These are phyloP conservation scores for Phytopythium mirpurense DNA, from an alignment of 352 stramenopile species.

Conservation along the genomic window DNA sequence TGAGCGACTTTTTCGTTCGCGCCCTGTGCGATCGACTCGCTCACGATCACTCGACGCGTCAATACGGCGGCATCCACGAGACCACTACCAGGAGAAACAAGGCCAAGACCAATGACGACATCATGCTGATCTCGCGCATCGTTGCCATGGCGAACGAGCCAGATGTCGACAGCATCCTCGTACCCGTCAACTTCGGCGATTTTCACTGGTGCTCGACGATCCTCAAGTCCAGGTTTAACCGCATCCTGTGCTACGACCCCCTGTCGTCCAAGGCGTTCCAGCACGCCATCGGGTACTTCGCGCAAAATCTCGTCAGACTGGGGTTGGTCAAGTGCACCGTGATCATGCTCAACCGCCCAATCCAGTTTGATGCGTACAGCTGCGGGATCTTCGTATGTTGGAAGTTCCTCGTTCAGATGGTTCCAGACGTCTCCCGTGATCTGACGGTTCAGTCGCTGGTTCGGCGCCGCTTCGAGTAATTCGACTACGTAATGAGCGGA, in stretches of 20 bases:
- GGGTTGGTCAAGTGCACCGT: not conserved
- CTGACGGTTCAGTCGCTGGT: too few relatives aligned
- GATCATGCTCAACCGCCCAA: conserved; percentile 9
- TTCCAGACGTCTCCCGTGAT: too few relatives aligned
- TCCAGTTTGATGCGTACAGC: conserved; percentile 11
- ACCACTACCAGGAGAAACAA: too few relatives aligned
- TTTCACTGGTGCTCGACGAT: conserved; percentile 11
- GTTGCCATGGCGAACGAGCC: not conserved
- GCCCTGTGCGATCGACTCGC: too few relatives aligned
- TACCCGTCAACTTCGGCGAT: conserved; percentile 8
- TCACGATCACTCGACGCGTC: not conserved
- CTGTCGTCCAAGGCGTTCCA: not conserved
- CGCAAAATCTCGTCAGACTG: too few relatives aligned
- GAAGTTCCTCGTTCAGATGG: too few relatives aligned
- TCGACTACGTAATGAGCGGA: too few relatives aligned
- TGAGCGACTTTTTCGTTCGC: too few relatives aligned
- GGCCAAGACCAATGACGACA: too few relatives aligned
- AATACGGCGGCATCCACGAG: conserved; percentile 1
- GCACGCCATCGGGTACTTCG: too few relatives aligned
- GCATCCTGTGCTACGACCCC: conserved; percentile 9
- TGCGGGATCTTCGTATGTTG: conserved; percentile 15
- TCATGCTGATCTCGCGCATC: not conserved
- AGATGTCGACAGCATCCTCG: not conserved
- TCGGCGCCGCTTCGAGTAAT: too few relatives aligned
- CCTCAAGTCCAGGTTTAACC: not conserved